A percentile compares a stretch with the other conserved stretches of the same genome.
Evolutionary conservation across 805 yeast species (phyloP).

Genomic region (Metschnikowia sp.): DNA sequence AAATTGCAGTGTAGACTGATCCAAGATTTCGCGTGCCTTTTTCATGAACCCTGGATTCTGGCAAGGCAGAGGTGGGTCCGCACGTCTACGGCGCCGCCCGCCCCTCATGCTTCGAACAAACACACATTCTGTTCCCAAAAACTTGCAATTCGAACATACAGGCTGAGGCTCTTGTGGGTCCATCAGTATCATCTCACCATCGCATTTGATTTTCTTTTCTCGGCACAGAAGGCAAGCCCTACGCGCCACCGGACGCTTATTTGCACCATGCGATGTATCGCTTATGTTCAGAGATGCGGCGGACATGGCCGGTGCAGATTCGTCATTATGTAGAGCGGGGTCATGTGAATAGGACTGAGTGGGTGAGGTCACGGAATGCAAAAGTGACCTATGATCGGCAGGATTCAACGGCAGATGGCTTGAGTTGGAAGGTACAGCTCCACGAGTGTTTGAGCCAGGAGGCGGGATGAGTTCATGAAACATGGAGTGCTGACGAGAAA

Average conservation of each 20-base stretch:
- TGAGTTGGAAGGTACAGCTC: neutral
- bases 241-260: conserved; percentile 48
- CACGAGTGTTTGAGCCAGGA: neutral
- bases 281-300: neutral
- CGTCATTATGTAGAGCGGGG: neutral
- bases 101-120: conserved; percentile 58
- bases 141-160: conserved; percentile 48
- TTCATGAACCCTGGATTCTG: neutral
- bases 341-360: too few species aligned
- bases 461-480: neutral
- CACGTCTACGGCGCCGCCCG: conserved; percentile 44
- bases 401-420: neutral
- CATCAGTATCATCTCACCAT: conserved; percentile 42
- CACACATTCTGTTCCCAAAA: conserved; percentile 46
- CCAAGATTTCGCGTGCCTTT: neutral
- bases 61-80: neutral
- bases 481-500: neutral
- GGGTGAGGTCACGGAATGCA: too few species aligned
- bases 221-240: conserved; percentile 64
- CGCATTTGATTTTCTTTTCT: conserved; percentile 63
- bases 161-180: conserved; percentile 11
- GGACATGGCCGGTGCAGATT: neutral
- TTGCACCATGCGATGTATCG: neutral
- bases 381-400: too few species aligned
- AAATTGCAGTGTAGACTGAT: neutral